Conservation (phyloP, 495 filamentous ascomycete genomes). For the Sphaerosporella brunnea region DNA sequence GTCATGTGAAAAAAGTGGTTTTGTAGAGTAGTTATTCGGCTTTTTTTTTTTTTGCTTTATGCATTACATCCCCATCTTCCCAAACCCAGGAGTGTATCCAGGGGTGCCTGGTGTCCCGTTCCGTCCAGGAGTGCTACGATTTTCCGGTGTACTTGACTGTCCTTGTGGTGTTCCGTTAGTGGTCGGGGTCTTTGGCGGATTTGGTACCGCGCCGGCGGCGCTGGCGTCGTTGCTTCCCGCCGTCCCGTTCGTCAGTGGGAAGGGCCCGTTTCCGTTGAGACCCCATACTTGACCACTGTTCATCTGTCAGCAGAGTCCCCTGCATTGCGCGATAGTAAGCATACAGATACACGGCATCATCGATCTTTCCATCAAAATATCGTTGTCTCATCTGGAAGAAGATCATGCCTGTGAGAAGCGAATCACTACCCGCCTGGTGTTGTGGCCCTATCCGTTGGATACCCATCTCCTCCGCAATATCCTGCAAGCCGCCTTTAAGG, state of each 20-base stretch:
- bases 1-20: background rate
- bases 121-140: constrained; percentile 3
- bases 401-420: constrained; percentile 75
- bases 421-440: constrained; percentile 84
- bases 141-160: background rate
- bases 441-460: constrained; percentile 68
- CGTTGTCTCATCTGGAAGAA: constrained; percentile 76
- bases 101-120: constrained; percentile 7
- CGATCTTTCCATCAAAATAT: constrained; percentile 68
- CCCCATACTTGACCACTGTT: constrained; percentile 26
- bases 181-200: constrained; percentile 5
- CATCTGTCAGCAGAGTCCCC: background rate
- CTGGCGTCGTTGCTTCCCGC: constrained; percentile 1
- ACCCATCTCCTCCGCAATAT: constrained; percentile 81
- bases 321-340: background rate
- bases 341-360: constrained; percentile 33
- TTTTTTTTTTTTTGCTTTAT: background rate
- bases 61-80: constrained; percentile 6
- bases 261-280: constrained; percentile 15
- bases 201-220: background rate
- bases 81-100: constrained; percentile 5
- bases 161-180: background rate
- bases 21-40: background rate
- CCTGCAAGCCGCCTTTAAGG: constrained; percentile 67
- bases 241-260: constrained; percentile 2